Base-by-base conservation (phyloP, 129 eudicot species). In the Pittosporum tobira region DNA sequence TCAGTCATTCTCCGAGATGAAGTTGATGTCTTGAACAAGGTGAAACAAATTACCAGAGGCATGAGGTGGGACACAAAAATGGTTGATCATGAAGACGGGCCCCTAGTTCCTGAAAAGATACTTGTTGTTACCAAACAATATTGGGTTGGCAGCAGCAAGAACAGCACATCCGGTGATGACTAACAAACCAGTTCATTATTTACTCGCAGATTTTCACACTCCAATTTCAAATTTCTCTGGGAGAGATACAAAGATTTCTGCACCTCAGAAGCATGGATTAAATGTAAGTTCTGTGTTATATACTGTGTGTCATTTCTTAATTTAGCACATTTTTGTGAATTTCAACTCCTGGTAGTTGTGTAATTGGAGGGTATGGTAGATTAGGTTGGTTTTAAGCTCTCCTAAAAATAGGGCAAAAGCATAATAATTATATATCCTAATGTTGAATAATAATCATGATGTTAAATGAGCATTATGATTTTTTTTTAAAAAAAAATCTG, bases 41-140 rank as follows among this genome's bases (percentile, higher is more conserved):
- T 90, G 60, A 82, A 60, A 72, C 81, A 79, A 57, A 80, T 90
- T 24, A 71, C 81, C 12, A 63, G 80, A 42, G 97, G 97, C 62
- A 90, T 90, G 95, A 80, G 95, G 71, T 90, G 95, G 95, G 94
- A 85, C 22, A 40, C 66, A 14, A 90, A 85, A 67, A 63, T 90
- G 83, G 16, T 68, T 61, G 97, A 90, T 49, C 97, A 90, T 9
- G 95, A 90, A 66, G 97, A 90, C 3, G 97, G 97, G 8, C 97
- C 95, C 4, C 18, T 56, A 31, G 42, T 55, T 21, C 61, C 61
- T 11, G 61, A 55, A 8, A 55, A 55, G 44, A 55, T 55, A 18
- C 38, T 54, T 27, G 42, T 54, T 54, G 25, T 54, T 23, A 8
- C 54, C 19, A 24, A 57, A 68, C 16, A 27, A 48, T 45, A 28